phyloP scores from a whole-genome alignment of 164 flowering plant species.

The Chimonanthus salicifolius region DNA sequence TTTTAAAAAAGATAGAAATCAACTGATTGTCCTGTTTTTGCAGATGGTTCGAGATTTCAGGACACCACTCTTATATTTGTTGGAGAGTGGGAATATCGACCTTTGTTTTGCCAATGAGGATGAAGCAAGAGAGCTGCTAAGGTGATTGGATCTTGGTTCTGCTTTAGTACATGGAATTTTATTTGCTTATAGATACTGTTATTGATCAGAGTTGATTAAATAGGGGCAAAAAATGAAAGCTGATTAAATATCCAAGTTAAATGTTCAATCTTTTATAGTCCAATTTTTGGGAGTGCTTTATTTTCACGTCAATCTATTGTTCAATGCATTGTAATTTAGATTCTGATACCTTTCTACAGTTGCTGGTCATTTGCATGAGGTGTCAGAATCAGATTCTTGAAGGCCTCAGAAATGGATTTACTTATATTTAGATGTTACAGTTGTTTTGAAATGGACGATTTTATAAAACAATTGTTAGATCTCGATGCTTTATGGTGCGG shows the following conservation, averaged over 20 bases:
- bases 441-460: no score
- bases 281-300: not conserved
- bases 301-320: not conserved
- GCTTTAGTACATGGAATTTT: constrained; percentile 3
- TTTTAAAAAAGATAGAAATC: not conserved
- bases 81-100: constrained; percentile 77
- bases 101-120: constrained; percentile 99
- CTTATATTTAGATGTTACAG: no score
- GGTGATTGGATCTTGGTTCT: constrained; percentile 28
- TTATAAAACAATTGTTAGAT: no score
- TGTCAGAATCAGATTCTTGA: no score
- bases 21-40: constrained; percentile 3
- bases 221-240: no score
- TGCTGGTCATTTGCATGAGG: no score
- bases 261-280: not conserved
- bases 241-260: not conserved
- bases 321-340: no score
- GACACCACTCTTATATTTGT: constrained; percentile 52
- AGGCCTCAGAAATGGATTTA: no score
- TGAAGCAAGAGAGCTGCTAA: constrained; percentile 82
- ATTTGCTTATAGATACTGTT: not conserved
- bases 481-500: no score
- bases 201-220: no score
- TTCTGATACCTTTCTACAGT: no score
- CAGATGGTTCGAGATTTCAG: constrained; percentile 90